These are phyloP conservation scores for Aspergillus steynii DNA, from an alignment of 495 filamentous ascomycete species.

Conservation along the genomic window DNA sequence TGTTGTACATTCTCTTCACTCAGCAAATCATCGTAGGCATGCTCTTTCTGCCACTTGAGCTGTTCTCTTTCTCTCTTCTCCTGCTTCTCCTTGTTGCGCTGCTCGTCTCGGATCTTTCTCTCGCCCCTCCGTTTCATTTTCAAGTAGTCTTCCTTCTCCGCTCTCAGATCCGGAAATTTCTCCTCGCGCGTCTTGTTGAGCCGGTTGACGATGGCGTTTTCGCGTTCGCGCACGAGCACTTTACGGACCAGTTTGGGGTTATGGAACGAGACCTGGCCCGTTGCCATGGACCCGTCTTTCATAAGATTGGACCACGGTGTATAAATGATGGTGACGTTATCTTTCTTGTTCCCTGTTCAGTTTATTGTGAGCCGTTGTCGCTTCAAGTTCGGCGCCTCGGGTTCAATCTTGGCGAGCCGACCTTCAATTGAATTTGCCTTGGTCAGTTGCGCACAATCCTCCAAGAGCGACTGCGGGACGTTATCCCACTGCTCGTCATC, in stretches of 20 bases:
- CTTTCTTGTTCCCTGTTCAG: conserved; percentile 86
- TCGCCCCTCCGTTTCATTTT: conserved; percentile 69
- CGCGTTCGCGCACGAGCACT: conserved; percentile 70
- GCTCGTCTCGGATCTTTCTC: conserved; percentile 62
- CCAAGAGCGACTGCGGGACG: conserved; percentile 72
- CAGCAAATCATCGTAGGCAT: conserved; percentile 83
- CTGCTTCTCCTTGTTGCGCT: conserved; percentile 79
- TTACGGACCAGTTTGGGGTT: conserved; percentile 82
- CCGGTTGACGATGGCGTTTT: conserved; percentile 90
- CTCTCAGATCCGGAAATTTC: conserved; percentile 75
- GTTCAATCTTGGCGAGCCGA: conserved; percentile 27
- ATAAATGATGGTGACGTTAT: conserved; percentile 94
- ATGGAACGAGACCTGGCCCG: conserved; percentile 92
- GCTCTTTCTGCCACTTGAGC: conserved; percentile 90
- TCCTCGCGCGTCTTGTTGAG: conserved; percentile 94
- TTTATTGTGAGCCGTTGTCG: conserved; percentile 7
- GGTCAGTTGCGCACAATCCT: conserved; percentile 90
- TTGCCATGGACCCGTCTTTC: conserved; percentile 95
- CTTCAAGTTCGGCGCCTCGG: not conserved
- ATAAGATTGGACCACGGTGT: conserved; percentile 97
- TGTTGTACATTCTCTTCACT: conserved; percentile 44
- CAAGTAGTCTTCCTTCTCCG: conserved; percentile 74
- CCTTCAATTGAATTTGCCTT: conserved; percentile 99
- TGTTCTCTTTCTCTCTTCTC: conserved; percentile 77
- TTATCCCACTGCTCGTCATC: conserved; percentile 84